Conservation (phyloP, 495 filamentous ascomycete genomes). For the Neurospora terricola region DNA sequence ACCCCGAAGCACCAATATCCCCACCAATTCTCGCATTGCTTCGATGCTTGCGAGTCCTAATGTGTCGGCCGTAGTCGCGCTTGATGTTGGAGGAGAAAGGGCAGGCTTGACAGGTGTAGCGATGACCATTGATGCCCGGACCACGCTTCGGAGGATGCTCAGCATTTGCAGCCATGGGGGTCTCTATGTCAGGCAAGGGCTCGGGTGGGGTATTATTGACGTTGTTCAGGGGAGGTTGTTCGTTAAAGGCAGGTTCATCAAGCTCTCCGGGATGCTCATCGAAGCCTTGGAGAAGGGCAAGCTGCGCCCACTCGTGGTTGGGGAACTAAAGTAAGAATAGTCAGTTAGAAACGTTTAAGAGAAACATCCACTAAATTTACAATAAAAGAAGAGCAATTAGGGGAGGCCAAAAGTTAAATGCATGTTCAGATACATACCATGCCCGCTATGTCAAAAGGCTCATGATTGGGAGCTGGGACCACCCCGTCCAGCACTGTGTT, state of each 20-base stretch:
- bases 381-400: too few relatives aligned
- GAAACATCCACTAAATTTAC: too few relatives aligned
- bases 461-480: neutral
- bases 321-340: neutral
- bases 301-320: neutral
- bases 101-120: neutral
- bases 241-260: neutral
- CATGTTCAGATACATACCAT: neutral
- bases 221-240: neutral
- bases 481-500: neutral
- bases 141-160: neutral
- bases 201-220: neutral
- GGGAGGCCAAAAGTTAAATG: rapidly evolving
- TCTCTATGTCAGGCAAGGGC: neutral
- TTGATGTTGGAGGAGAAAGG: neutral
- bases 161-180: neutral
- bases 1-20: neutral
- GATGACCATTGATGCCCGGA: neutral
- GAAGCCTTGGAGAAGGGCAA: neutral
- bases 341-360: neutral
- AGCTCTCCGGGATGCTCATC: neutral
- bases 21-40: neutral
- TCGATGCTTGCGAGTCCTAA: neutral
- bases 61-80: neutral
- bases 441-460: neutral